A percentile compares a stretch with the other conserved stretches of the same genome.
These are phyloP conservation scores for Jamesozyma spencerorum DNA, from an alignment of 805 yeast genomes.

Conservation along the genomic window DNA sequence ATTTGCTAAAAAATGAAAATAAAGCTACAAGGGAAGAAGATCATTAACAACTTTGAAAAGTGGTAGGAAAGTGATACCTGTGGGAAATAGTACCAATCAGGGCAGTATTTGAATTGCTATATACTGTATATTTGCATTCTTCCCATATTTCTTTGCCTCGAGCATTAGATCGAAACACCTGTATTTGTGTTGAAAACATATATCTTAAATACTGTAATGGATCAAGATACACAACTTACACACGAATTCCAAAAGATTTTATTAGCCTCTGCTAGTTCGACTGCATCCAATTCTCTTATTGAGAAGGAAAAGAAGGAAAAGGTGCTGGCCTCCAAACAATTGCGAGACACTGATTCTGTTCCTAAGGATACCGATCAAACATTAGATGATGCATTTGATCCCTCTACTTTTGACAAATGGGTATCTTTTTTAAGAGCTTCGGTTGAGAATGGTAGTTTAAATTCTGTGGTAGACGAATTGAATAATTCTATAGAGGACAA, in stretches of 20 bases:
- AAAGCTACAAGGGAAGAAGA: too few relatives aligned
- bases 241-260: slow-evolving; percentile 27
- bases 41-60: too few relatives aligned
- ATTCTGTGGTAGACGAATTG: slow-evolving; percentile 21
- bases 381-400: slow-evolving; percentile 18
- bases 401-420: slow-evolving; percentile 28
- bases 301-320: slow-evolving; percentile 5
- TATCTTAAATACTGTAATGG: slow-evolving; percentile 11
- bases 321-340: neutral
- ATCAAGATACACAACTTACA: slow-evolving; percentile 21
- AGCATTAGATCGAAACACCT: neutral
- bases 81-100: too few relatives aligned
- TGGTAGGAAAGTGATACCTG: too few relatives aligned
- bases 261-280: slow-evolving; percentile 8
- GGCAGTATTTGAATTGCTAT: too few relatives aligned
- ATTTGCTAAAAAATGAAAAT: too few relatives aligned
- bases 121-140: too few relatives aligned
- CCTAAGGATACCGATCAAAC: slow-evolving; percentile 1
- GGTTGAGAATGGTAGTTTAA: slow-evolving; percentile 20
- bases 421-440: slow-evolving; percentile 25
- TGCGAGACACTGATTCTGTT: neutral
- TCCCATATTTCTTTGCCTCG: too few relatives aligned
- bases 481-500: slow-evolving; percentile 28
- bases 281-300: slow-evolving; percentile 8
- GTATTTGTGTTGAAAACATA: neutral